phyloP scores from a whole-genome alignment of 768 basidiomycete species.

The Saitozyma podzolica region DNA sequence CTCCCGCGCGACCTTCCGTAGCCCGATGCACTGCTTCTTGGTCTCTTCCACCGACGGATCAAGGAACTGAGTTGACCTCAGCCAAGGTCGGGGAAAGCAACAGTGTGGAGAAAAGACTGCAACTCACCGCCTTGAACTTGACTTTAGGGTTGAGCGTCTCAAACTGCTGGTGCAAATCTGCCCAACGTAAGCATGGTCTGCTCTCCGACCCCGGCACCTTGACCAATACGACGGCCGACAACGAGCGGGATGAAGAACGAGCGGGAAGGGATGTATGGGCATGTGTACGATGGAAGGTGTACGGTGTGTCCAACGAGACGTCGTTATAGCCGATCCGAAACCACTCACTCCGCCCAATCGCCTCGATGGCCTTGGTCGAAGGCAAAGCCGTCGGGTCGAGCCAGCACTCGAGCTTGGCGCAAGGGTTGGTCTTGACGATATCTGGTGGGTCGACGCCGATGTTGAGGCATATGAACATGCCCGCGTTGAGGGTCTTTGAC shows the following conservation, averaged over 20 bases:
- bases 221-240: too few relatives aligned
- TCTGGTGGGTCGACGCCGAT: conserved; percentile 98
- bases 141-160: conserved; percentile 93
- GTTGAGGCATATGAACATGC: conserved; percentile 85
- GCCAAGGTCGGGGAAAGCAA: not conserved
- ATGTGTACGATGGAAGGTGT: too few relatives aligned
- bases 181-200: not conserved
- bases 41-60: conserved; percentile 95
- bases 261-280: too few relatives aligned
- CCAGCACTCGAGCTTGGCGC: conserved; percentile 94
- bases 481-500: conserved; percentile 84
- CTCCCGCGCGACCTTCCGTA: conserved; percentile 85
- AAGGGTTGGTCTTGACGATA: conserved; percentile 93
- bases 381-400: conserved; percentile 92
- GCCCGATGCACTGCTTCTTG: conserved; percentile 75
- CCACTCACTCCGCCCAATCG: conserved; percentile 70
- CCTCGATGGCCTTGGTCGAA: conserved; percentile 87
- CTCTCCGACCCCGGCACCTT: not conserved
- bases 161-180: conserved; percentile 85
- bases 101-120: not conserved
- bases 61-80: conserved; percentile 60
- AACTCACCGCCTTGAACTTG: conserved; percentile 69
- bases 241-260: too few relatives aligned
- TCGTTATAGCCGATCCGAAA: not conserved
- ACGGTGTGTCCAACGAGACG: not conserved